Conservation (phyloP, 352 stramenopile species). For the Peronospora destructor region DNA sequence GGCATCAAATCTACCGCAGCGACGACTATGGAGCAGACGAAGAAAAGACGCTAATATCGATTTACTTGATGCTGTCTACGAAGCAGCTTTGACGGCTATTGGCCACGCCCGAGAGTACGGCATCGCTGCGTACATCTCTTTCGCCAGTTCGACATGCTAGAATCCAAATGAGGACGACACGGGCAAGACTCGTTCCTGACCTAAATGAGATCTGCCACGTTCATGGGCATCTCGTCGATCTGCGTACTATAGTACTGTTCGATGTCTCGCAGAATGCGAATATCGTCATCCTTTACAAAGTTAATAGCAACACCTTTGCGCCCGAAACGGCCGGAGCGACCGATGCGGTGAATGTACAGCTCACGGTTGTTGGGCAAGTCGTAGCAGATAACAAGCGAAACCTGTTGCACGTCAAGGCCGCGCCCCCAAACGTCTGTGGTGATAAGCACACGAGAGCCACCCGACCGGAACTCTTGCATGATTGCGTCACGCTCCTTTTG, state of each 20-base stretch:
- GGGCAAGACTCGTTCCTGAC: not conserved
- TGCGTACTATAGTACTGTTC: constrained; percentile 99
- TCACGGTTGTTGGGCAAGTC: constrained; percentile 98
- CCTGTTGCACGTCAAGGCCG: constrained; percentile 99
- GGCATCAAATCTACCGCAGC: not conserved
- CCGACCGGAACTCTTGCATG: constrained; percentile 99
- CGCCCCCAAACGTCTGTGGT: constrained; percentile 97
- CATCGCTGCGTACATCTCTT: constrained; percentile 34
- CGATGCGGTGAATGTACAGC: constrained; percentile 99
- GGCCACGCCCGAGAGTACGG: constrained; percentile 21
- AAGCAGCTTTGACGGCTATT: constrained; percentile 49
- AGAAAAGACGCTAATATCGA: constrained; percentile 41
- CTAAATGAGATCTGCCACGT: constrained; percentile 99
- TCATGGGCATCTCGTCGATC: constrained; percentile 99
- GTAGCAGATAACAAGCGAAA: constrained; percentile 98
- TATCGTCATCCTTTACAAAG: constrained; percentile 98
- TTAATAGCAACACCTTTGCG: constrained; percentile 99
- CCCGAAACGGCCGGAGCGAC: constrained; percentile 98
- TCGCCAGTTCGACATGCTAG: constrained; percentile 8
- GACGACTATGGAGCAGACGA: constrained; percentile 32
- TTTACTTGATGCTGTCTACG: constrained; percentile 39
- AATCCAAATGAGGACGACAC: not conserved
- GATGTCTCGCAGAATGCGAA: constrained; percentile 98
- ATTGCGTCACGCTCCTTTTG: constrained; percentile 98
- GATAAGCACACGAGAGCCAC: constrained; percentile 98